A percentile compares a stretch with the other conserved stretches of the same genome.
Conservation (phyloP, 169 alveolate genomes). For the Plasmodium coatneyi region DNA sequence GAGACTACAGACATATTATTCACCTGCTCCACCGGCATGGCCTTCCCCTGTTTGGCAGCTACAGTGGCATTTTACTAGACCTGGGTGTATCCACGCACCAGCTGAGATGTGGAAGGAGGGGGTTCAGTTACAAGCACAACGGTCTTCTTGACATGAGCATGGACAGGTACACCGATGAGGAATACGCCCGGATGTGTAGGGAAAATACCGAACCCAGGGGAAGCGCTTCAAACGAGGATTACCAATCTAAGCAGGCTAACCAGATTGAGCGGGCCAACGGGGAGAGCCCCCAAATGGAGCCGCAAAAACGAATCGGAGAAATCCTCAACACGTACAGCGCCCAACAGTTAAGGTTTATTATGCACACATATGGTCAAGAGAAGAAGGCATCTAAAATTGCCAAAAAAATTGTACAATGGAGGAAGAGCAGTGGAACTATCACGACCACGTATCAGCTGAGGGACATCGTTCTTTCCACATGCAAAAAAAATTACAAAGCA, state of each 20-base stretch:
- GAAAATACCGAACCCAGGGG: neutral
- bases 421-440: conserved; percentile 68
- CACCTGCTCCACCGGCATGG: conserved; percentile 67
- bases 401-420: conserved; percentile 64
- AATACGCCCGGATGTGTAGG: neutral
- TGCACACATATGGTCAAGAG: conserved; percentile 62
- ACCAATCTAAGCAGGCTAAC: neutral
- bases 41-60: conserved; percentile 78
- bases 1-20: conserved; percentile 77
- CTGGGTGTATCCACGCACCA: conserved; percentile 85
- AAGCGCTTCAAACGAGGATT: neutral
- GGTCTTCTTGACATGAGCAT: conserved; percentile 86
- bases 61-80: conserved; percentile 83
- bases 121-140: conserved; percentile 81
- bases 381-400: conserved; percentile 71
- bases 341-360: conserved; percentile 47
- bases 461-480: conserved; percentile 75
- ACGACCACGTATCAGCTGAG: conserved; percentile 78
- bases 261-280: neutral
- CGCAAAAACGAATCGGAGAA: conserved; percentile 1
- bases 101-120: conserved; percentile 77
- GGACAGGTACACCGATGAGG: conserved; percentile 57
- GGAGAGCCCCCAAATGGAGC: neutral
- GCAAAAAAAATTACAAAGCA: conserved; percentile 75
- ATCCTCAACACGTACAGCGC: conserved; percentile 55